Percentiles rank a stretch among this genome's conserved stretches.
These are phyloP conservation scores for Entomortierella lignicola DNA, from an alignment of 192 early-diverging fungal species.

Conservation along the genomic window DNA sequence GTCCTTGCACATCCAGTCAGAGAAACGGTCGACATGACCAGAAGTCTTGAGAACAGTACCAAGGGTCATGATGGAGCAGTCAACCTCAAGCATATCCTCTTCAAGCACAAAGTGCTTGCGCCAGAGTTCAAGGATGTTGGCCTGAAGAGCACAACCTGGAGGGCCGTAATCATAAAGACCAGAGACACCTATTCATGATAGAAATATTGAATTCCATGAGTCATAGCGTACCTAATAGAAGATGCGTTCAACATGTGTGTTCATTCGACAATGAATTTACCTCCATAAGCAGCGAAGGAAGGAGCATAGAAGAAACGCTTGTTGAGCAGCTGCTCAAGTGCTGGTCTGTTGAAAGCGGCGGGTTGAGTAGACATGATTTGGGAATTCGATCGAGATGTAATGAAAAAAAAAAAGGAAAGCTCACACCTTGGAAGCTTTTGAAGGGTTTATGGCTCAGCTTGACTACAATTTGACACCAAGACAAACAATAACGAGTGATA, in stretches of 20 bases:
- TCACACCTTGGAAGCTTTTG: too few species aligned
- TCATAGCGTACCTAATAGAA: background rate
- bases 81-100: conserved; percentile 99
- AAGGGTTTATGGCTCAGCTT: too few species aligned
- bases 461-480: conserved; percentile 1
- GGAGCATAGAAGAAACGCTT: conserved; percentile 98
- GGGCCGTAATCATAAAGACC: conserved; percentile 99
- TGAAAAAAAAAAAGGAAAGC: background rate
- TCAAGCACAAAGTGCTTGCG: conserved; percentile 98
- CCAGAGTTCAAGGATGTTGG: conserved; percentile 91
- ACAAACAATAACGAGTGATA: background rate
- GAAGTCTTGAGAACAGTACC: conserved; percentile 96
- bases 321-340: conserved; percentile 71
- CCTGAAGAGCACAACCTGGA: conserved; percentile 91
- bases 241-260: background rate
- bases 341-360: conserved; percentile 49
- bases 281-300: conserved; percentile 95
- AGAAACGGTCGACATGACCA: conserved; percentile 98
- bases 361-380: conserved; percentile 38
- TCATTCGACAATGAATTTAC: conserved; percentile 47
- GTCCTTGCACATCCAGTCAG: conserved; percentile 99
- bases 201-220: background rate
- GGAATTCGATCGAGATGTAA: conserved; percentile 1
- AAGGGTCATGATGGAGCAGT: conserved; percentile 98
- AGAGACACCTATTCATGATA: conserved; percentile 74